Evolutionary conservation across 2,329 filamentous ascomycete species (phyloP), one percentile per base, ranked within the genome.

Genomic region (Diaporthe capsici): DNA sequence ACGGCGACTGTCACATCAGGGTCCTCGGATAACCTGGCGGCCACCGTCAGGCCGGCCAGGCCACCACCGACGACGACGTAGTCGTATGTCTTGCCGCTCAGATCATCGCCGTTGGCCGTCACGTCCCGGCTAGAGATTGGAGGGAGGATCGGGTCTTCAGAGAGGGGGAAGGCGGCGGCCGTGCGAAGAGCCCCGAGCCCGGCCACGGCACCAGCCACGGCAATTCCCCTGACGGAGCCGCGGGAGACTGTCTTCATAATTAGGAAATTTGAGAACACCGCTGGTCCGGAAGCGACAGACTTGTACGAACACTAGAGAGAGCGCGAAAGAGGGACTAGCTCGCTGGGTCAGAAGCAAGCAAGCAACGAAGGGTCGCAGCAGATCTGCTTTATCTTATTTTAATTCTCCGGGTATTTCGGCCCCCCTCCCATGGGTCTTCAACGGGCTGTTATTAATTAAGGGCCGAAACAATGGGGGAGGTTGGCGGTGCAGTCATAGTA

Each of bases 11-110:
- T 75, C 31, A 72, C 71, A 78, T 77, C 73, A 22, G 75, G 53
- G 71, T 82, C 75, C 68, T 80, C 80, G 17, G 80, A 78, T 34
- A 82, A 71, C 61, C 80, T 78, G 57, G 81, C 81, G 8, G 78
- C 80, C 31, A 82, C 80, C 4, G 79, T 78, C 12, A 82, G 74
- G 12, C 80, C 80, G 6, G 73, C 70, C 9, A 71, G 44, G 2
- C 75, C 75, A 20, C 67, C 75, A 22, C 75, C 75, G 13, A 76
- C 73, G 42, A 76, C 68, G 31, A 76, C 34, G 17, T 76, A 76
- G 73, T 76, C 75, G 20, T 76, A 76, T 0, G 76, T 71, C 60
- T 73, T 53, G 28, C 71, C 71, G 58, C 25, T 65, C 37, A 73
- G 22, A 13, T 65, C 71, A 47, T 55, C 71, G 12, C 71, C 71